Base-by-base conservation (phyloP, 805 yeast genomes). In the Wickerhamomyces chaumierensis region DNA sequence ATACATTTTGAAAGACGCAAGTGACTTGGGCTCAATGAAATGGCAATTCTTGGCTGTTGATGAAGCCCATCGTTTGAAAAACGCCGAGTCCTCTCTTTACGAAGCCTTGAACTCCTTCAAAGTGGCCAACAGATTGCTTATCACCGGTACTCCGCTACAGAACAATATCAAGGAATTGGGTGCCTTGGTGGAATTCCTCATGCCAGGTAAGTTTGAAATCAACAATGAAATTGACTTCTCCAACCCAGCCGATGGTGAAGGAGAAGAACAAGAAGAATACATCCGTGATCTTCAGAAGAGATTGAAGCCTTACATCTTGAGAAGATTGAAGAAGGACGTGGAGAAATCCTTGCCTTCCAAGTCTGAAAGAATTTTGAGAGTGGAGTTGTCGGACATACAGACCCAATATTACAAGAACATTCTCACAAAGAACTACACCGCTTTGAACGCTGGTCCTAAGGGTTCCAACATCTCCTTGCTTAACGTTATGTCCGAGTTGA, bases 31-130 rank as follows among this genome's bases (percentile, higher is more conserved):
- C 4, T 56, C 74, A 21, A 73, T 92, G 42, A 81, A 73, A 57
- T 92, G 99, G 99, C 96, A 88, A 57, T 92, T 81, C 56, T 62
- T 94, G 48, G 98, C 98, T 2, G 97, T 92, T 19, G 99, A 92
- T 60, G 99, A 92, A 63, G 99, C 98, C 5, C 99, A 92, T 63
- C 73, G 98, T 55, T 69, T 92, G 55, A 92, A 92, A 51, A 92
- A 92, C 56, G 84, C 95, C 0, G 96, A 88, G 57, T 78, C 92
- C 21, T 88, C 97, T 0, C 64, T 92, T 32, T 92, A 92, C 57
- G 97, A 90, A 55, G 80, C 95, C 3, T 68, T 92, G 42, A 73
- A 69, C 50, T 82, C 80, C 46, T 86, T 92, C 65, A 82, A 78
- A 50, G 92, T 81, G 11, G 71, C 78, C 2, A 92, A 92, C 60